Evolutionary conservation across 1,284 basidiomycete genomes (phyloP).

Genomic region (Leccinum ponderosum): DNA sequence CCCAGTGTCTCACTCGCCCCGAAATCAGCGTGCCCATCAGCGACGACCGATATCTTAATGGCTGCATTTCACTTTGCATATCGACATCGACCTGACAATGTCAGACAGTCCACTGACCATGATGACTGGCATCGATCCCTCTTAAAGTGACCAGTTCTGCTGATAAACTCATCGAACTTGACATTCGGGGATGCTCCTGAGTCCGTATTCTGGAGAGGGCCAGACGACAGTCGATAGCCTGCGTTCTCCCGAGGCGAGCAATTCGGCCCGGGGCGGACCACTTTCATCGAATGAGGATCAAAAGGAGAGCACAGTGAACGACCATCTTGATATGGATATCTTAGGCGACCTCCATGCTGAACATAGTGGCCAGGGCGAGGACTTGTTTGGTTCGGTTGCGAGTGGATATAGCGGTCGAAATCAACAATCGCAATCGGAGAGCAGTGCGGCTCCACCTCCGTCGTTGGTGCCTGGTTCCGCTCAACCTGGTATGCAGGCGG

Average conservation of each 20-base stretch:
- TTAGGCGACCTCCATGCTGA: conserved; percentile 26
- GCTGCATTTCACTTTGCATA: conserved; percentile 50
- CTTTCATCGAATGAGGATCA: conserved; percentile 17
- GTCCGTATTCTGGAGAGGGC: conserved; percentile 33
- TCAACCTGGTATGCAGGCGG: conserved; percentile 16
- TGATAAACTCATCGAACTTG: conserved; percentile 79
- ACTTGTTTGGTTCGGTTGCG: conserved; percentile 26
- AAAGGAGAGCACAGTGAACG: conserved; percentile 11
- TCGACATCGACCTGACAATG: conserved; percentile 45
- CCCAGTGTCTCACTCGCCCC: conserved; percentile 73
- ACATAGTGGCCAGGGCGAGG: conserved; percentile 15
- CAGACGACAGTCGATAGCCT: conserved; percentile 40
- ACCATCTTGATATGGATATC: conserved; percentile 32
- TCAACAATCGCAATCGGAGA: conserved; percentile 24
- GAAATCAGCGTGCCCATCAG: conserved; percentile 60
- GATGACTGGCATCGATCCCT: conserved; percentile 37
- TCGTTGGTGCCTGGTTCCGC: conserved; percentile 41
- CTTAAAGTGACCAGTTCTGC: conserved; percentile 55
- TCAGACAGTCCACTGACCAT: conserved; percentile 27
- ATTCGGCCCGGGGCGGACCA: conserved; percentile 11
- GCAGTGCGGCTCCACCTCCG: conserved; percentile 33
- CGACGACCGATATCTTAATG: conserved; percentile 59
- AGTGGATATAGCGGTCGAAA: conserved; percentile 11
- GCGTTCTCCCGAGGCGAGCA: conserved; percentile 43
- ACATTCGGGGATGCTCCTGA: conserved; percentile 52